phyloP scores from a whole-genome alignment of 2,329 filamentous ascomycete genomes.

The Dactylellina drechsleri region DNA sequence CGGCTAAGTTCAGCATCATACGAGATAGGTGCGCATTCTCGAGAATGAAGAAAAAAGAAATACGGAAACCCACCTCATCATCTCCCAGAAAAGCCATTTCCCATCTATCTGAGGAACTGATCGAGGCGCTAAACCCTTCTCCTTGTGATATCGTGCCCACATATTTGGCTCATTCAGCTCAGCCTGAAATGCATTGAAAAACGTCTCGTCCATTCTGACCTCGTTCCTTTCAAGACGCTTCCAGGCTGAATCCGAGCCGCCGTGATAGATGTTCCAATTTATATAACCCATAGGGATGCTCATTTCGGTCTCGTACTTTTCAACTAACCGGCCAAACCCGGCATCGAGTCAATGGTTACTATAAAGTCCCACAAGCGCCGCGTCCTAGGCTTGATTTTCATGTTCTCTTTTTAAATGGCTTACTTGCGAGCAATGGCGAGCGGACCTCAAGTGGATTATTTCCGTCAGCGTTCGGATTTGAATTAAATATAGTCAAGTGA shows the following conservation, averaged over 20 bases:
- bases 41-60: constrained; percentile 61
- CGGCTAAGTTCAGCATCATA: constrained; percentile 34
- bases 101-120: constrained; percentile 78
- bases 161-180: constrained; percentile 75
- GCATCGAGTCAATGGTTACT: constrained; percentile 4
- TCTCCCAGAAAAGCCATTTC: constrained; percentile 84
- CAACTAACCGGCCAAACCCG: constrained; percentile 62
- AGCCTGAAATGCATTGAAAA: constrained; percentile 78
- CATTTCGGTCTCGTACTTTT: constrained; percentile 83
- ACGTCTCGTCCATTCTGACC: constrained; percentile 76
- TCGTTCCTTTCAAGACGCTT: constrained; percentile 87
- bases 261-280: constrained; percentile 85
- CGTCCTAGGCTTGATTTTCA: constrained; percentile 2
- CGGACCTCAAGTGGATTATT: constrained; percentile 64
- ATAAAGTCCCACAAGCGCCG: not conserved
- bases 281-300: constrained; percentile 88
- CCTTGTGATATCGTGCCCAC: constrained; percentile 74
- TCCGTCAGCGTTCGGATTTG: constrained; percentile 2
- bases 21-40: constrained; percentile 6
- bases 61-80: constrained; percentile 78
- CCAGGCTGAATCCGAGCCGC: constrained; percentile 83
- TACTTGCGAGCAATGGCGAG: constrained; percentile 85
- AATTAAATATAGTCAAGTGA: constrained; percentile 3
- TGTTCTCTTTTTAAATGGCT: constrained; percentile 11
- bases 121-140: constrained; percentile 62